Evolutionary conservation across 306 rosid species (phyloP).

Genomic region (Canavalia gladiata): DNA sequence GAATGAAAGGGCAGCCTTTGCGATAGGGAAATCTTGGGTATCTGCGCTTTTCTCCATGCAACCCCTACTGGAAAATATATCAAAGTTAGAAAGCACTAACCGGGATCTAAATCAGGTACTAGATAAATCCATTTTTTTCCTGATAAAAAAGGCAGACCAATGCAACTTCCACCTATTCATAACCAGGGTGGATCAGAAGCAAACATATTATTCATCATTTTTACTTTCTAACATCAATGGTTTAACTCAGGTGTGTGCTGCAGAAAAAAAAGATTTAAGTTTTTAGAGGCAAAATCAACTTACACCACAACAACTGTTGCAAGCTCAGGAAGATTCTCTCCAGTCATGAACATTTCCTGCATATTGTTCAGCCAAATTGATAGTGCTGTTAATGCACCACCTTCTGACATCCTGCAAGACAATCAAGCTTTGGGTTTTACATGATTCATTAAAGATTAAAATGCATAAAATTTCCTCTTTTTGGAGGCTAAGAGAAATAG

Average conservation of each 20-base stretch:
- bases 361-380: slow-evolving; percentile 85
- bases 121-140: neutral
- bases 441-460: slow-evolving; percentile 29
- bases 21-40: slow-evolving; percentile 66
- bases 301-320: slow-evolving; percentile 91
- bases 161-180: slow-evolving; percentile 13
- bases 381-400: slow-evolving; percentile 88
- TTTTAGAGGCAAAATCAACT: slow-evolving; percentile 53
- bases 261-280: slow-evolving; percentile 40
- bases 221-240: slow-evolving; percentile 9
- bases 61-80: slow-evolving; percentile 77
- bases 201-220: slow-evolving; percentile 5
- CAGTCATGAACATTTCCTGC: slow-evolving; percentile 72
- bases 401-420: slow-evolving; percentile 90
- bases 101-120: neutral
- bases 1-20: slow-evolving; percentile 82
- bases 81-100: slow-evolving; percentile 42
- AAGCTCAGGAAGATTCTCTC: slow-evolving; percentile 81
- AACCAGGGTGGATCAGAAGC: slow-evolving; percentile 32
- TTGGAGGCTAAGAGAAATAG: slow-evolving; percentile 34
- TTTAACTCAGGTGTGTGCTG: slow-evolving; percentile 6
- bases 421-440: slow-evolving; percentile 43
- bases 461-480: neutral
- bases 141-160: slow-evolving; percentile 4
- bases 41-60: slow-evolving; percentile 69